Evolutionary conservation across 345 rosid genomes (phyloP).

Genomic region (Populus simonii): DNA sequence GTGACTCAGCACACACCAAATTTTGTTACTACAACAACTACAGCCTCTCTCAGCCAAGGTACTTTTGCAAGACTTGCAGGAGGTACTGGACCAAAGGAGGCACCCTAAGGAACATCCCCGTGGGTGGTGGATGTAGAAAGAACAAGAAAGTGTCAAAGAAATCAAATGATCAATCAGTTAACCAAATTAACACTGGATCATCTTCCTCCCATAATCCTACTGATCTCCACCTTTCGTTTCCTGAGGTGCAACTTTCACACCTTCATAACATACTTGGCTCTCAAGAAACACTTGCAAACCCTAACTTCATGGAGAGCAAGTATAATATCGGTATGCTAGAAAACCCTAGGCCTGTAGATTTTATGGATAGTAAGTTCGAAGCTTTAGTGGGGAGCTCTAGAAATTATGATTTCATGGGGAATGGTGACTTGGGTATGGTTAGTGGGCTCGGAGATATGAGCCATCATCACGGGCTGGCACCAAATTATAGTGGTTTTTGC

Average conservation of each 20-base stretch:
- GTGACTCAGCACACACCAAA: slow-evolving; percentile 90
- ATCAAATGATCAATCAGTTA: slow-evolving; percentile 33
- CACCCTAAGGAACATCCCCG: slow-evolving; percentile 88
- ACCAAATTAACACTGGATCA: slow-evolving; percentile 32
- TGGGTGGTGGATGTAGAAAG: slow-evolving; percentile 95
- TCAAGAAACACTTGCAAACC: slow-evolving; percentile 23
- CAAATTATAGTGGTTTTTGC: slow-evolving; percentile 35
- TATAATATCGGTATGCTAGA: slow-evolving; percentile 27
- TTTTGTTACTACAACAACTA: slow-evolving; percentile 98
- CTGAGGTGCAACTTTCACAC: slow-evolving; percentile 51
- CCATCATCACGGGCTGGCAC: slow-evolving; percentile 22
- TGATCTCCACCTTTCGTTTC: slow-evolving; percentile 58
- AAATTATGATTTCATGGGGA: slow-evolving; percentile 53
- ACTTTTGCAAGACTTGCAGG: slow-evolving; percentile 95
- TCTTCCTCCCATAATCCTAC: slow-evolving; percentile 36
- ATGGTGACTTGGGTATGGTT: slow-evolving; percentile 32
- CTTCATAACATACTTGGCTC: slow-evolving; percentile 33
- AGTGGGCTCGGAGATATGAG: slow-evolving; percentile 34
- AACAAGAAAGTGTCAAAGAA: slow-evolving; percentile 72
- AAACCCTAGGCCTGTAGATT: slow-evolving; percentile 40
- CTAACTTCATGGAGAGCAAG: slow-evolving; percentile 33
- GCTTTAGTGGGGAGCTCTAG: slow-evolving; percentile 43
- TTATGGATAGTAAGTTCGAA: slow-evolving; percentile 49
- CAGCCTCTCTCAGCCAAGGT: slow-evolving; percentile 94
- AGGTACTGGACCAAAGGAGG: slow-evolving; percentile 99